A percentile compares a stretch with the other conserved stretches of the same genome.
Evolutionary conservation across 2,329 filamentous ascomycete genomes (phyloP).

Genomic region (Coniosporium tulheliwenetii): DNA sequence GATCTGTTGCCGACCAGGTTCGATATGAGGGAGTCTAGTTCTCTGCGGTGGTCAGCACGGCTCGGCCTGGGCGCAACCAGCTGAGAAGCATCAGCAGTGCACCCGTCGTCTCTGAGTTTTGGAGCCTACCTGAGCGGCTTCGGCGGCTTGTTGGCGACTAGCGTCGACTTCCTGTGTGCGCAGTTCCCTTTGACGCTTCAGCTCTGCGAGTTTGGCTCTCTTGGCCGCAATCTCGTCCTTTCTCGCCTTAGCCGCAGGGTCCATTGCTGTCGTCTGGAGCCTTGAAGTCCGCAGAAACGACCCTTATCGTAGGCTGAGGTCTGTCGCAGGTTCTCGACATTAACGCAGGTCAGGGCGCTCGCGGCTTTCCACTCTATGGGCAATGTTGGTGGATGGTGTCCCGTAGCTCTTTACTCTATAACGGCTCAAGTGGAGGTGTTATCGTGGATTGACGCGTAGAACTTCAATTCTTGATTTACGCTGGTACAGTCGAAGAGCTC

Average conservation of each 20-base stretch:
- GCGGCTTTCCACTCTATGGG: no score
- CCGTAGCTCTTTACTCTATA: no score
- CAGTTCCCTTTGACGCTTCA: slow-evolving; percentile 81
- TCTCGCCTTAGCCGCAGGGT: slow-evolving; percentile 41
- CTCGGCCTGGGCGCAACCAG: slow-evolving; percentile 55
- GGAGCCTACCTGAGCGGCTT: slow-evolving; percentile 50
- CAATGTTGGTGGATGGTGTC: no score
- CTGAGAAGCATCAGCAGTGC: slow-evolving; percentile 24
- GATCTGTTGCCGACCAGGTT: slow-evolving; percentile 61
- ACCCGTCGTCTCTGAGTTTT: slow-evolving; percentile 1
- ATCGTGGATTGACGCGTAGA: no score
- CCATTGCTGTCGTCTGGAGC: background rate
- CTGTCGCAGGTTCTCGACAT: no score
- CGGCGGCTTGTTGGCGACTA: slow-evolving; percentile 52
- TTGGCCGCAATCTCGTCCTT: slow-evolving; percentile 95
- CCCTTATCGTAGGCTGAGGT: no score
- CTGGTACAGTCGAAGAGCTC: no score
- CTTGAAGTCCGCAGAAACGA: no score
- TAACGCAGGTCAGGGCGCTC: no score
- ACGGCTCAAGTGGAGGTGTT: no score
- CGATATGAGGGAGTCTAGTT: slow-evolving; percentile 73
- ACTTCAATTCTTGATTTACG: no score
- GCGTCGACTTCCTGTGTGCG: slow-evolving; percentile 60
- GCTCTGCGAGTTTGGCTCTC: slow-evolving; percentile 89
- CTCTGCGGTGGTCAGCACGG: slow-evolving; percentile 54